Evolutionary conservation across 116 monocot species (phyloP), one percentile per base, ranked within the genome.

Genomic region (Iris pallida): DNA sequence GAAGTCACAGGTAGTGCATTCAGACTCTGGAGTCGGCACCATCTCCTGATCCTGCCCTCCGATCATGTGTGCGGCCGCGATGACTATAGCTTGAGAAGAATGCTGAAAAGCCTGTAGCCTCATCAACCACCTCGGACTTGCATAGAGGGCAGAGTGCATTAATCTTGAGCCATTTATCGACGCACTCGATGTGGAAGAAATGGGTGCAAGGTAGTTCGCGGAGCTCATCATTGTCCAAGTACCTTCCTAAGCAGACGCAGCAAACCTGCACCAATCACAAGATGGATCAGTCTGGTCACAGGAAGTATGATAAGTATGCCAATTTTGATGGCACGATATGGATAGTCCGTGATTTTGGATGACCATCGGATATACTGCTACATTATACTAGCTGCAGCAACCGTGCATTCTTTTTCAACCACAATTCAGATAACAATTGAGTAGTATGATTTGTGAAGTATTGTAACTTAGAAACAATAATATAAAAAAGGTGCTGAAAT

Each of bases 91-190:
- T 61, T 5, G 61, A 11, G 15, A 61, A 61, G 10, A 44, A 61
- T 43, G 61, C 48, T 8, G 71, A 71, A 11, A 51, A 18, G 16
- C 49, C 49, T 14, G 51, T 16, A 17, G 17, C 65, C 3, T n/a
- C 19, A 55, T 20, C 16, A 4, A 42, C 65, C 0, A 58, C 59
- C 16, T 59, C 53, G n/a, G 44, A 30, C 53, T 71, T 77, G 60
- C 77, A 77, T 44, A 77, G 65, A 12, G 71, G 77, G 59, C 77
- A 71, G 6, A 65, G 43, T 17, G 77, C 71, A 46, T 71, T 71
- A 49, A 60, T 71, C 30, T 71, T 65, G 49, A 77, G 71, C 77
- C 77, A 77, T 41, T 60, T 71, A 44, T 77, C 77, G 4, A 77
- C 71, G 7, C 77, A 77, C 1, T 66, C 45, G 14, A 59, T 45